These are phyloP conservation scores for Cladophialophora chaetospira DNA, from an alignment of 2,329 filamentous ascomycete species.

Conservation along the genomic window DNA sequence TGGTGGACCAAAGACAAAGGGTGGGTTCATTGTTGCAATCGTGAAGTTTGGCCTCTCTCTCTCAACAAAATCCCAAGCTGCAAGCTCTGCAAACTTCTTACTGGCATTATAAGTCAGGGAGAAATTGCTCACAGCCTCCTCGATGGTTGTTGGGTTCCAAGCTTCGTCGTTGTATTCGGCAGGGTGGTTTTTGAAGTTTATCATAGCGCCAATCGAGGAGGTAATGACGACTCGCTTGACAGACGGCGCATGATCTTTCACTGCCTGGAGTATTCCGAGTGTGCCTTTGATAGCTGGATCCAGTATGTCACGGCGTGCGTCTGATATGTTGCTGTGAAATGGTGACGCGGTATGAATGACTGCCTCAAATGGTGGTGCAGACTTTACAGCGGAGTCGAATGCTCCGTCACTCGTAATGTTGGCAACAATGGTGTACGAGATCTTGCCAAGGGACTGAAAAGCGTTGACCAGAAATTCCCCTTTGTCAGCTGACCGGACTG, in stretches of 20 bases:
- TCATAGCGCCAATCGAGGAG: slow-evolving; percentile 66
- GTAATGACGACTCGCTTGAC: slow-evolving; percentile 74
- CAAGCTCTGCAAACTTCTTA: slow-evolving; percentile 47
- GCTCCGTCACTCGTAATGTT: slow-evolving; percentile 70
- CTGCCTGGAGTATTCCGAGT: slow-evolving; percentile 61
- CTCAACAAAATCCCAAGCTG: slow-evolving; percentile 35
- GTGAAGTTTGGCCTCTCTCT: slow-evolving; percentile 37
- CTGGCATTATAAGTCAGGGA: slow-evolving; percentile 48
- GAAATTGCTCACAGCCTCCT: slow-evolving; percentile 40
- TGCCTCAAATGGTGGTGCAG: slow-evolving; percentile 66
- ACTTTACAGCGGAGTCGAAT: slow-evolving; percentile 65
- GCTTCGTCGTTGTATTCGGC: slow-evolving; percentile 39
- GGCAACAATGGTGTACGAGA: slow-evolving; percentile 67
- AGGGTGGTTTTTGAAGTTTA: slow-evolving; percentile 48
- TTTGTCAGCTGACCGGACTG: slow-evolving; percentile 62
- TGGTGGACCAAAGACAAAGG: slow-evolving; percentile 48
- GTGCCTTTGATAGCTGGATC: slow-evolving; percentile 65
- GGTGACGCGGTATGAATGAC: slow-evolving; percentile 75
- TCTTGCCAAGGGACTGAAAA: slow-evolving; percentile 52
- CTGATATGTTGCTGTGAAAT: slow-evolving; percentile 71
- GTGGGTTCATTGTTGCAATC: slow-evolving; percentile 48
- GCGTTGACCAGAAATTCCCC: slow-evolving; percentile 60
- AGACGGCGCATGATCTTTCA: slow-evolving; percentile 60
- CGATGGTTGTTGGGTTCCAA: slow-evolving; percentile 48
- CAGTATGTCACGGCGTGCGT: slow-evolving; percentile 61